Evolutionary conservation across 495 filamentous ascomycete genomes (phyloP).

Genomic region (Lichina pygmaea): DNA sequence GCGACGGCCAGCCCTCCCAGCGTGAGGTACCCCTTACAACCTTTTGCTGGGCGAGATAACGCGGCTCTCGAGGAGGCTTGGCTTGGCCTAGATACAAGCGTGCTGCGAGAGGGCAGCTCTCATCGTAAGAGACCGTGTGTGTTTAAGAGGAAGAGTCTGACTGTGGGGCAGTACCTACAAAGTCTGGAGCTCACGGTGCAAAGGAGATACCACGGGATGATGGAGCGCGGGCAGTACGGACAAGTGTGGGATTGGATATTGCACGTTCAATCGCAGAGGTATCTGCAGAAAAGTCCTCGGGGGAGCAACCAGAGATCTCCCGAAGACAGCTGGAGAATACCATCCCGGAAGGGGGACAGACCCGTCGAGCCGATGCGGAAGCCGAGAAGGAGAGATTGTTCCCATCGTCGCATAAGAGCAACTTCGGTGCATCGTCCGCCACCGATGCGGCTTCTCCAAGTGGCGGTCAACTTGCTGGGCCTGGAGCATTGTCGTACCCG

Average conservation of each 20-base stretch:
- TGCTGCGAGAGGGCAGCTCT: constrained; percentile 12
- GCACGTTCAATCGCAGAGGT: background rate
- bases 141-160: background rate
- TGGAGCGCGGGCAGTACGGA: background rate
- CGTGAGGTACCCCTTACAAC: constrained; percentile 33
- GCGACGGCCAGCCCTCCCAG: constrained; percentile 21
- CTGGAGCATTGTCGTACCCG: background rate
- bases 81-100: constrained; percentile 22
- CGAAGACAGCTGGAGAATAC: background rate
- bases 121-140: constrained; percentile 7
- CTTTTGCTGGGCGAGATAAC: constrained; percentile 54
- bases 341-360: background rate
- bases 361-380: background rate
- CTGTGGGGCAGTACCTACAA: background rate
- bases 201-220: background rate
- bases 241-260: background rate
- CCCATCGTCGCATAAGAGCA: background rate
- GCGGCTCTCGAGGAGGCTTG: constrained; percentile 47
- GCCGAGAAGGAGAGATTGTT: background rate
- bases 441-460: background rate
- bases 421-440: background rate
- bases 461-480: background rate
- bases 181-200: background rate
- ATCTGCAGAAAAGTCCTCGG: background rate
- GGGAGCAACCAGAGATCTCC: background rate